Conservation (phyloP, 2,329 filamentous ascomycete species). For the Eutypa lata region DNA sequence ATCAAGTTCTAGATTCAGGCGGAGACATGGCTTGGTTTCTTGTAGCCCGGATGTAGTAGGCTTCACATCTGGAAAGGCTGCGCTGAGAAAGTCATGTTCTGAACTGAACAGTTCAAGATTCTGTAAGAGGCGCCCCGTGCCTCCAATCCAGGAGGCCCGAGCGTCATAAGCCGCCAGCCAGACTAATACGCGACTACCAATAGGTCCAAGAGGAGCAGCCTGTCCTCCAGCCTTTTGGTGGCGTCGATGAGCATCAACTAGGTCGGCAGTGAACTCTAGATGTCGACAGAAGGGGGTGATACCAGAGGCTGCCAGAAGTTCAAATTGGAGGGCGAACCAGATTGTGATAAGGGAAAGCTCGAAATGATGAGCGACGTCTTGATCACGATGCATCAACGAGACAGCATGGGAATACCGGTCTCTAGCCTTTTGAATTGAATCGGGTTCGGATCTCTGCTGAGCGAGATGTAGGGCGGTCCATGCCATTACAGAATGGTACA, state of each 20-base stretch:
- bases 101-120: conserved; percentile 12
- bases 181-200: conserved; percentile 14
- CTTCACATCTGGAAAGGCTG: conserved; percentile 6
- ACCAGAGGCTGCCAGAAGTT: conserved; percentile 14
- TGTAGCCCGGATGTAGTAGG: too few species aligned
- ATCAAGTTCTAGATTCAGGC: conserved; percentile 14
- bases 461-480: conserved; percentile 18
- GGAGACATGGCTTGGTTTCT: conserved; percentile 8
- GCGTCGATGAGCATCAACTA: conserved; percentile 15
- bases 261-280: conserved; percentile 16
- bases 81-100: conserved; percentile 16
- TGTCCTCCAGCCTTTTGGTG: conserved; percentile 13
- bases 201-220: conserved; percentile 10
- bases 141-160: conserved; percentile 15
- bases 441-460: conserved; percentile 11
- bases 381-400: conserved; percentile 10
- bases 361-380: conserved; percentile 12
- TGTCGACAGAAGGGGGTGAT: conserved; percentile 11
- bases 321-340: conserved; percentile 18
- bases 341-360: conserved; percentile 17
- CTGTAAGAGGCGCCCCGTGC: conserved; percentile 11
- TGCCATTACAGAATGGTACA: conserved; percentile 14
- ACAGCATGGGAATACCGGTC: conserved; percentile 13
- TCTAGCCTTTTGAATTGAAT: conserved; percentile 11
- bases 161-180: conserved; percentile 17